These are phyloP conservation scores for Dissoconium aciculare DNA, from an alignment of 2,329 filamentous ascomycete genomes.

Conservation along the genomic window DNA sequence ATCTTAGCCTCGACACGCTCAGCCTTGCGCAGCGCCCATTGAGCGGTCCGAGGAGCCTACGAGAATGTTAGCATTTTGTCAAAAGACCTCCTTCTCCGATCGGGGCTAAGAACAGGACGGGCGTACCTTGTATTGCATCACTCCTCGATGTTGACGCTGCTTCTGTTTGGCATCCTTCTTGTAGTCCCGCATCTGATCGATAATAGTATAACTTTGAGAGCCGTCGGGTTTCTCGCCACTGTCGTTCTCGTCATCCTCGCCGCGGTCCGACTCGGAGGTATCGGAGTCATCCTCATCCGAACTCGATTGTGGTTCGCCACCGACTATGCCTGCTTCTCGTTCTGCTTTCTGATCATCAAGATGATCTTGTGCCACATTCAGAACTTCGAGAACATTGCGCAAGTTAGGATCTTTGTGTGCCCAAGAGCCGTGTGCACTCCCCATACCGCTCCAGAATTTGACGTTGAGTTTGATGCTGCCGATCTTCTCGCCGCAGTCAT, in stretches of 20 bases:
- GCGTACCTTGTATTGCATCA: slow-evolving; percentile 55
- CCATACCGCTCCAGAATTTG: slow-evolving; percentile 47
- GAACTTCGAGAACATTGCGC: slow-evolving; percentile 47
- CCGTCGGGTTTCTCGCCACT: slow-evolving; percentile 22
- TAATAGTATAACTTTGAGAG: slow-evolving; percentile 24
- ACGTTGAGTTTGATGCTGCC: slow-evolving; percentile 42
- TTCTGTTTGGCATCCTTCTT: slow-evolving; percentile 43
- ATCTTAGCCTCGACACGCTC: slow-evolving; percentile 35
- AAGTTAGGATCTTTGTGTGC: slow-evolving; percentile 42
- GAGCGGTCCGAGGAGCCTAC: slow-evolving; percentile 38
- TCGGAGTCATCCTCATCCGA: slow-evolving; percentile 8
- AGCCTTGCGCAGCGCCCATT: slow-evolving; percentile 46
- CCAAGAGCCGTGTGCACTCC: slow-evolving; percentile 42
- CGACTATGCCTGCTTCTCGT: slow-evolving; percentile 14
- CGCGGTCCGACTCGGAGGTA: slow-evolving; percentile 9
- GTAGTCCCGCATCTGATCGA: slow-evolving; percentile 44
- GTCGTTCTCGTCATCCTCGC: slow-evolving; percentile 4
- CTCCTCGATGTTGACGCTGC: slow-evolving; percentile 50
- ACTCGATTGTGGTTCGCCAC: slow-evolving; percentile 6
- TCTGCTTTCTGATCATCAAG: slow-evolving; percentile 26
- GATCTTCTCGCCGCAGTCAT: slow-evolving; percentile 42
- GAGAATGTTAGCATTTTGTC: slow-evolving; percentile 7
- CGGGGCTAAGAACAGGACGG: too few species aligned
- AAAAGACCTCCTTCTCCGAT: neutral
- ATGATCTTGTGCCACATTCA: slow-evolving; percentile 47